Conservation (phyloP, 805 yeast species). For the Spathaspora girioi region DNA sequence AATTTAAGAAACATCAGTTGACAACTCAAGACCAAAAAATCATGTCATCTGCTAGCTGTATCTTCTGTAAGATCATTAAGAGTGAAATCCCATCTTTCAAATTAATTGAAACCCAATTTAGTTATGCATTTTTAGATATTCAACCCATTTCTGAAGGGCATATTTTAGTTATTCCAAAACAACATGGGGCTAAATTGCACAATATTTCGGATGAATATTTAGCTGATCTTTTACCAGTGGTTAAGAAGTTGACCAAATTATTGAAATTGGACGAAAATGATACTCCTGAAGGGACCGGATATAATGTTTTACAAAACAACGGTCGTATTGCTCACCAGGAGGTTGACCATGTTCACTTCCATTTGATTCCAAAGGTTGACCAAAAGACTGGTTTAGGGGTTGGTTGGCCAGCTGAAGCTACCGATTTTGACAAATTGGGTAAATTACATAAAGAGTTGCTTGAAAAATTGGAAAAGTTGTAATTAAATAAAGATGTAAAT, state of each 20-base stretch:
- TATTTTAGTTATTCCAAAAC: constrained; percentile 84
- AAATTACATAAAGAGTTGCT: constrained; percentile 58
- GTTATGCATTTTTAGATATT: constrained; percentile 86
- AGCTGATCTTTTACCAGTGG: constrained; percentile 81
- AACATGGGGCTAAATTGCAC: constrained; percentile 91
- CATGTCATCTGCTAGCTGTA: constrained; percentile 52
- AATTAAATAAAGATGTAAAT: not conserved
- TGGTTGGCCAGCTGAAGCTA: constrained; percentile 91
- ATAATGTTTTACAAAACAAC: constrained; percentile 88
- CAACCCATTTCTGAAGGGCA: constrained; percentile 92
- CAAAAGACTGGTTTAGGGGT: constrained; percentile 72
- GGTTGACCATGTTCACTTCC: constrained; percentile 96
- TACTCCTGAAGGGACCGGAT: constrained; percentile 60
- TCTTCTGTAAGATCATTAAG: constrained; percentile 91
- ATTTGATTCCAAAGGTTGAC: constrained; percentile 86
- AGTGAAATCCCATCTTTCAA: constrained; percentile 96
- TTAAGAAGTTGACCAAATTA: constrained; percentile 78
- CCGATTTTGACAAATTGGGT: constrained; percentile 71
- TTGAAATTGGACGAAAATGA: constrained; percentile 62
- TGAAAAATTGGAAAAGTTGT: constrained; percentile 6
- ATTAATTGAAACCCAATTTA: constrained; percentile 75
- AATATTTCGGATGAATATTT: constrained; percentile 89
- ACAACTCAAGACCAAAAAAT: not conserved
- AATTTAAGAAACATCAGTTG: not conserved
- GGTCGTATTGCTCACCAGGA: constrained; percentile 94